Percentiles rank a stretch among this genome's conserved stretches.
These are phyloP conservation scores for Psidium guajava DNA, from an alignment of 345 rosid species.

Conservation along the genomic window DNA sequence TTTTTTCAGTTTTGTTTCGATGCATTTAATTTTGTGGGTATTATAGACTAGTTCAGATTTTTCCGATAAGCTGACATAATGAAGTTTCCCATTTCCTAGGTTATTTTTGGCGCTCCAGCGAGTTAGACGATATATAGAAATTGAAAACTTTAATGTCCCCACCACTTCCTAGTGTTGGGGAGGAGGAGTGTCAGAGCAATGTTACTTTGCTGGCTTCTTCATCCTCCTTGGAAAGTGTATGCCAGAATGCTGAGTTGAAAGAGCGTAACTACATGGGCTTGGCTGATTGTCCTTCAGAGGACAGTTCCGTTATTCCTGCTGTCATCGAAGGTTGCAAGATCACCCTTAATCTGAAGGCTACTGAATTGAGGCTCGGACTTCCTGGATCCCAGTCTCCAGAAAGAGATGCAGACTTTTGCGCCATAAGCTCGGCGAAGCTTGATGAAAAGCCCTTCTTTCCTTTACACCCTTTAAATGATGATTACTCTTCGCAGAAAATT, in stretches of 20 bases:
- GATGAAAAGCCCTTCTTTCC: constrained; percentile 62
- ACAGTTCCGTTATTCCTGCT: constrained; percentile 20
- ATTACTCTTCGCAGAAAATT: constrained; percentile 25
- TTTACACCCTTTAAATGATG: constrained; percentile 39
- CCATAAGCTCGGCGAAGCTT: constrained; percentile 12
- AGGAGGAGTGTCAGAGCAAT: constrained; percentile 36
- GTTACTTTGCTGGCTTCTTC: constrained; percentile 29
- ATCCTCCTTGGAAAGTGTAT: constrained; percentile 21
- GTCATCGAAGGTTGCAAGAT: constrained; percentile 13
- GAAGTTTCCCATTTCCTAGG: neutral
- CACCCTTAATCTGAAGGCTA: constrained; percentile 47
- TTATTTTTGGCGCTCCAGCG: neutral
- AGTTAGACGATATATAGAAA: neutral
- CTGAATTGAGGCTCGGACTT: constrained; percentile 63
- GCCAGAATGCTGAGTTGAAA: constrained; percentile 22
- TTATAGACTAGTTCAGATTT: neutral
- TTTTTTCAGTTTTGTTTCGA: neutral
- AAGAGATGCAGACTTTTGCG: constrained; percentile 24
- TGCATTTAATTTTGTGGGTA: neutral
- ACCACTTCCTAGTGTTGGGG: constrained; percentile 36
- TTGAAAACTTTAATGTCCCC: constrained; percentile 36
- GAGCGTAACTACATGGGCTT: constrained; percentile 53
- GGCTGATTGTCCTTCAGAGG: constrained; percentile 36
- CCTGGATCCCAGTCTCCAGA: constrained; percentile 62
- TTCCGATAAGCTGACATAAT: neutral